A percentile compares a stretch with the other conserved stretches of the same genome.
Evolutionary conservation across 2,329 filamentous ascomycete genomes (phyloP).

Genomic region (Cercospora zeina): DNA sequence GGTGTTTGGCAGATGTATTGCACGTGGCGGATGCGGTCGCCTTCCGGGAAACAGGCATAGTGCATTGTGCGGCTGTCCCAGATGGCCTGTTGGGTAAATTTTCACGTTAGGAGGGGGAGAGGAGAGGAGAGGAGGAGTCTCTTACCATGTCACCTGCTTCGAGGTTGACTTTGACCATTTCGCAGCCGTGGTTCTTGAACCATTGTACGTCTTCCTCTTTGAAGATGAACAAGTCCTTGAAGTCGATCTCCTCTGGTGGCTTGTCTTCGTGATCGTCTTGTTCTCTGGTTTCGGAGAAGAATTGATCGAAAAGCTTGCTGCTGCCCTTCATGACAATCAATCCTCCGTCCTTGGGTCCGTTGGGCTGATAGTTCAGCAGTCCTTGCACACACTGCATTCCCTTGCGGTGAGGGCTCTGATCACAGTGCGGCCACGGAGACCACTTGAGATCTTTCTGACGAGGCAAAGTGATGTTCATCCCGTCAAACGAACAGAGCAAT

Average conservation of each 20-base stretch:
- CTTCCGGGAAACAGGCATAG: constrained; percentile 42
- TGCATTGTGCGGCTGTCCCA: constrained; percentile 48
- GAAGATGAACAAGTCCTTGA: constrained; percentile 49
- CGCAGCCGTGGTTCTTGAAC: constrained; percentile 30
- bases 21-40: constrained; percentile 35
- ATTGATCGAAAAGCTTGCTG: constrained; percentile 47
- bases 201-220: constrained; percentile 39
- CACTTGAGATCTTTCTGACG: constrained; percentile 44
- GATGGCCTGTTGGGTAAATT: constrained; percentile 11
- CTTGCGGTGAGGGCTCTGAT: constrained; percentile 47
- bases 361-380: constrained; percentile 48
- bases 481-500: constrained; percentile 39
- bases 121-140: neutral
- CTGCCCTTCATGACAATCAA: constrained; percentile 50
- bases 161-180: constrained; percentile 27
- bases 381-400: constrained; percentile 49
- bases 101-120: neutral
- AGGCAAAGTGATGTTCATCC: constrained; percentile 49
- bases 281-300: constrained; percentile 44
- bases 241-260: constrained; percentile 39
- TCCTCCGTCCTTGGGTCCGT: constrained; percentile 51
- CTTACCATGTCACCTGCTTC: constrained; percentile 31
- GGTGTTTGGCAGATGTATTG: constrained; percentile 42
- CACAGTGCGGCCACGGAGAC: constrained; percentile 48
- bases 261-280: constrained; percentile 38